Evolutionary conservation across 371 early-diverging fungal species (phyloP), one percentile per base, ranked within the genome.

Genomic region (Syncephalastrum contaminatum): DNA sequence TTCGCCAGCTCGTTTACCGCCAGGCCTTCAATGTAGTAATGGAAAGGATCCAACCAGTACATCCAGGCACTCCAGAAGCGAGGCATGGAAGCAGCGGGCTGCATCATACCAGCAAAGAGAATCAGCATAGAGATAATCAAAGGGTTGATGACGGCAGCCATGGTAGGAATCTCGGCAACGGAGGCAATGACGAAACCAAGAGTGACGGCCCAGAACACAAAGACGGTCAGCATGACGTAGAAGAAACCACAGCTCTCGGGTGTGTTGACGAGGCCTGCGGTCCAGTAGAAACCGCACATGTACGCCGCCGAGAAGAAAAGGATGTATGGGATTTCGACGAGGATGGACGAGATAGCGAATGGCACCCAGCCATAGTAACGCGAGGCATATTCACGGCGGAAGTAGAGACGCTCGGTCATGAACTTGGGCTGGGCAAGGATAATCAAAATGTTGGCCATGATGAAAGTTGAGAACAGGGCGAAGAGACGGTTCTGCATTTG

Each of bases 11-110:
- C 87, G 52, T 82, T 88, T 46, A 79, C 74, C 5, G 86, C 66
- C 3, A 88, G 62, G n/a, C 83, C 88, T 58, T 90, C 90, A 40
- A 86, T 70, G 18, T 81, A 72, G 60, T 91, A 89, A 43, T 79
- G 79, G 73, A 80, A 83, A 6, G 87, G 87, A 48, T 59, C 65
- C 3, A 87, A 54, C 75, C 80, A 83, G 62, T 87, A 88, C 73
- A 91, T 80, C 87, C 87, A 87, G 0, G 66, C 48, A 12, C 77
- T 66, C 85, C 87, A 89, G 70, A 91, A 87, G 27, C 58, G 56
- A 3, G 88, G 88, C 83, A 89, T 86, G 8, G 70, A 58, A 2
- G 42, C 13, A 24, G 69, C 64, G 3, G 84, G 75, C 43, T 87
- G 80, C 56, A 86, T 76, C 43, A 86, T 62, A 62, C 88, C 88